These are phyloP conservation scores for Lolium perenne DNA, from an alignment of 176 grass and related monocot genomes.

Conservation along the genomic window DNA sequence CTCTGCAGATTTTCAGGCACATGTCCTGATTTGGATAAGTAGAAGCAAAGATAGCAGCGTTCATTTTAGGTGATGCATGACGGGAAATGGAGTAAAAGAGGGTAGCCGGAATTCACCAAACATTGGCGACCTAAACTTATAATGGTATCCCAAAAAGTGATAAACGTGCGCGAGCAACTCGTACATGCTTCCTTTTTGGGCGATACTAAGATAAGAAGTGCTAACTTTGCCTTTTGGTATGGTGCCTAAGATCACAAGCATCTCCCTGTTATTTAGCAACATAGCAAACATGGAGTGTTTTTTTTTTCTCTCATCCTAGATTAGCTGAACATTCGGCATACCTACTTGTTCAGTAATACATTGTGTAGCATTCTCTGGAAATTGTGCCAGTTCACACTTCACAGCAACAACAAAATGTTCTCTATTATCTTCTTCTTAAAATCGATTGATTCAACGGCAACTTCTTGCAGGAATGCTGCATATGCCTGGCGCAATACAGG, in stretches of 20 bases:
- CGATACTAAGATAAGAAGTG: constrained; percentile 41
- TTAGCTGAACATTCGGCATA: not conserved
- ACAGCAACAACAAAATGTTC: not conserved
- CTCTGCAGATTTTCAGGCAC: not conserved
- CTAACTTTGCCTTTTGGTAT: constrained; percentile 35
- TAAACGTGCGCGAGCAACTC: constrained; percentile 40
- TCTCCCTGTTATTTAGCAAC: not conserved
- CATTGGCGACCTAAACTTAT: constrained; percentile 36
- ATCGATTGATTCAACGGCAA: not conserved
- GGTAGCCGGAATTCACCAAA: not conserved
- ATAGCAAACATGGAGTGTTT: not conserved
- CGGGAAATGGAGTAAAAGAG: not conserved
- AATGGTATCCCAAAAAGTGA: not conserved
- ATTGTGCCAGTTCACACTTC: not conserved
- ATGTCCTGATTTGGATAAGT: not conserved
- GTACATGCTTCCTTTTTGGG: constrained; percentile 29
- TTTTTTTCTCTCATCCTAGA: not conserved
- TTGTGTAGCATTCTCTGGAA: not conserved
- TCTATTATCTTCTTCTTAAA: not conserved
- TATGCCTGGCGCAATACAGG: constrained; percentile 84
- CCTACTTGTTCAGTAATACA: not conserved
- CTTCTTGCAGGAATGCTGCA: constrained; percentile 84
- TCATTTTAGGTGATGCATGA: not conserved
- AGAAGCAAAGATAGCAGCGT: constrained; percentile 26
- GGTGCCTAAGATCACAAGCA: constrained; percentile 19